Evolutionary conservation across 768 basidiomycete species (phyloP).

Genomic region (Crepidotus variabilis): DNA sequence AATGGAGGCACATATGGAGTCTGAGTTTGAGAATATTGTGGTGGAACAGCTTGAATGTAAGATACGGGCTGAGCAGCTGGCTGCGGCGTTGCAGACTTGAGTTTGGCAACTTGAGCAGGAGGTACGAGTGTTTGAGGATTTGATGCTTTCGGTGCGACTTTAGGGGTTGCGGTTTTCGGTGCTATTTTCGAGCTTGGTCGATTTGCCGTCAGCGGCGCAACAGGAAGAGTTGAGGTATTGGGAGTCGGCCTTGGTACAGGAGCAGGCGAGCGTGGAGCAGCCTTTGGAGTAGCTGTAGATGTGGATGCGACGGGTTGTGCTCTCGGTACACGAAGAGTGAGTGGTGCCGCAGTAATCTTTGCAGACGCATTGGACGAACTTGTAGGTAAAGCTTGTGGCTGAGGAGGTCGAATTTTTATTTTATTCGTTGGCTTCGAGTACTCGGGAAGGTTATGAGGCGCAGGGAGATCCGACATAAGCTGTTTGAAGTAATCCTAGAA

Average conservation of each 20-base stretch:
- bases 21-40: slow-evolving; percentile 47
- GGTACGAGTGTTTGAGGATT: slow-evolving; percentile 18
- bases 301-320: slow-evolving; percentile 12
- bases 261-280: slow-evolving; percentile 17
- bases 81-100: slow-evolving; percentile 30
- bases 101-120: slow-evolving; percentile 6
- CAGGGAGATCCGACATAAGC: slow-evolving; percentile 75
- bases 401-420: slow-evolving; percentile 71
- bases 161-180: slow-evolving; percentile 12
- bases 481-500: slow-evolving; percentile 67
- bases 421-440: slow-evolving; percentile 60
- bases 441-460: slow-evolving; percentile 59
- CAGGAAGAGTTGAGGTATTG: slow-evolving; percentile 20
- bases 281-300: slow-evolving; percentile 10
- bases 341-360: slow-evolving; percentile 15
- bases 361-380: slow-evolving; percentile 13
- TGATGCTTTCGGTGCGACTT: slow-evolving; percentile 19
- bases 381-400: slow-evolving; percentile 27
- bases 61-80: slow-evolving; percentile 26
- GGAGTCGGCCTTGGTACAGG: slow-evolving; percentile 19
- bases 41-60: slow-evolving; percentile 30
- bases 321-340: slow-evolving; percentile 37
- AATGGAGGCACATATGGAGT: slow-evolving; percentile 43
- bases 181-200: slow-evolving; percentile 7
- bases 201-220: slow-evolving; percentile 14